Evolutionary conservation across 441 rosid genomes (phyloP).

Genomic region (Lepidium campestre): DNA sequence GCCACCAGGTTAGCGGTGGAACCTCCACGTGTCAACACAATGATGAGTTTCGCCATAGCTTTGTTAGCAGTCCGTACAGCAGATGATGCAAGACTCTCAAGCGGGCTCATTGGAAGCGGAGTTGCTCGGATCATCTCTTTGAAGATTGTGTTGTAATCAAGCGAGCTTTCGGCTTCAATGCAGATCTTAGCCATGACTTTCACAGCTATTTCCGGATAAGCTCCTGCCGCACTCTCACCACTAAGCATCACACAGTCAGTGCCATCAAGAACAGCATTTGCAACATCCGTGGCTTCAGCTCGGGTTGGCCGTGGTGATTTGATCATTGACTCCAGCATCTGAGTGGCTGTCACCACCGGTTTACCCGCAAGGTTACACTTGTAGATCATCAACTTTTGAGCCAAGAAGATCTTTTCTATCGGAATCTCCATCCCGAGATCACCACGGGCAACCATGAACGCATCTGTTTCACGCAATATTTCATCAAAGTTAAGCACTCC

Average conservation of each 20-base stretch:
- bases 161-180: constrained; percentile 84
- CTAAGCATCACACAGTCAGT: constrained; percentile 95
- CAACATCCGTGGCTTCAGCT: constrained; percentile 95
- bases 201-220: constrained; percentile 85
- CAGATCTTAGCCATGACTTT: constrained; percentile 86
- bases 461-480: constrained; percentile 83
- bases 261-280: constrained; percentile 90
- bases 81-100: constrained; percentile 91
- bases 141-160: constrained; percentile 73
- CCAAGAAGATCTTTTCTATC: constrained; percentile 90
- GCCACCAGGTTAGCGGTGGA: constrained; percentile 86
- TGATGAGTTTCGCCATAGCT: constrained; percentile 79
- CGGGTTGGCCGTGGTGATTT: constrained; percentile 95
- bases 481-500: constrained; percentile 91
- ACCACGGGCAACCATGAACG: constrained; percentile 97
- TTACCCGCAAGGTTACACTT: constrained; percentile 89
- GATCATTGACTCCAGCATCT: constrained; percentile 96
- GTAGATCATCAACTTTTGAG: constrained; percentile 97
- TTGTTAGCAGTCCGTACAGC: constrained; percentile 92
- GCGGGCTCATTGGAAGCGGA: constrained; percentile 93
- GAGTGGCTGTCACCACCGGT: constrained; percentile 94
- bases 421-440: constrained; percentile 98
- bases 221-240: constrained; percentile 93
- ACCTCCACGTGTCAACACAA: constrained; percentile 87
- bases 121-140: constrained; percentile 83